A percentile compares a stretch with the other conserved stretches of the same genome.
These are phyloP conservation scores for Dactylellina haptotyla DNA, from an alignment of 2,329 filamentous ascomycete genomes.

Conservation along the genomic window DNA sequence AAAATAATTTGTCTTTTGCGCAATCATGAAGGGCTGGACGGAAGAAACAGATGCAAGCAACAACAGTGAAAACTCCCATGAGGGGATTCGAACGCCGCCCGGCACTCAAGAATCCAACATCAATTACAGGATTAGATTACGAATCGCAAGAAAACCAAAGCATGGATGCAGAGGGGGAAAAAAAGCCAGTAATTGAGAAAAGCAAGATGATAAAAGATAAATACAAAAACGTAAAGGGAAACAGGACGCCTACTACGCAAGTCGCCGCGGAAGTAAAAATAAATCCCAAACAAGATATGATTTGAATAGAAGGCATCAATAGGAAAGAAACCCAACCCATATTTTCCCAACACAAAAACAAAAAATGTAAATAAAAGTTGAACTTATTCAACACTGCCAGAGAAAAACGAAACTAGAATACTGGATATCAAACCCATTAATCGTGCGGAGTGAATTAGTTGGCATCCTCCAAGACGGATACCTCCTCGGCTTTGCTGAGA, in stretches of 20 bases:
- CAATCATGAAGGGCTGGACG: slow-evolving; percentile 11
- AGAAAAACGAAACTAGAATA: background rate
- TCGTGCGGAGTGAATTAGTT: background rate
- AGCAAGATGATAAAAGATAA: background rate
- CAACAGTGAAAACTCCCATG: slow-evolving; percentile 9
- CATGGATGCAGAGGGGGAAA: background rate
- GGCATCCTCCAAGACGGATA: slow-evolving; percentile 8
- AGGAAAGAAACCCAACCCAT: slow-evolving; percentile 10
- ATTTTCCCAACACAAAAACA: slow-evolving; percentile 2
- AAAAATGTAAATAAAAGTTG: background rate
- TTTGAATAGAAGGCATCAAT: slow-evolving; percentile 18
- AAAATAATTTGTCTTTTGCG: background rate
- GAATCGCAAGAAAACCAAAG: background rate
- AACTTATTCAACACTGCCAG: background rate
- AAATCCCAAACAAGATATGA: slow-evolving; percentile 34
- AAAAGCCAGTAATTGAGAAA: slow-evolving; percentile 8
- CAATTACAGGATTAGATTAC: slow-evolving; percentile 37
- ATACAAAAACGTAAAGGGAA: slow-evolving; percentile 10
- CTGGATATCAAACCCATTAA: background rate
- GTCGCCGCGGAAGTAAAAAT: slow-evolving; percentile 30
- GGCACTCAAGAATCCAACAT: slow-evolving; percentile 4
- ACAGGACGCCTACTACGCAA: slow-evolving; percentile 33
- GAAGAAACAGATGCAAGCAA: background rate
- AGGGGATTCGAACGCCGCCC: background rate
- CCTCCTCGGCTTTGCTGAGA: slow-evolving; percentile 12